Base-by-base conservation (phyloP, 768 basidiomycete species). In the Mrakia gelida region DNA sequence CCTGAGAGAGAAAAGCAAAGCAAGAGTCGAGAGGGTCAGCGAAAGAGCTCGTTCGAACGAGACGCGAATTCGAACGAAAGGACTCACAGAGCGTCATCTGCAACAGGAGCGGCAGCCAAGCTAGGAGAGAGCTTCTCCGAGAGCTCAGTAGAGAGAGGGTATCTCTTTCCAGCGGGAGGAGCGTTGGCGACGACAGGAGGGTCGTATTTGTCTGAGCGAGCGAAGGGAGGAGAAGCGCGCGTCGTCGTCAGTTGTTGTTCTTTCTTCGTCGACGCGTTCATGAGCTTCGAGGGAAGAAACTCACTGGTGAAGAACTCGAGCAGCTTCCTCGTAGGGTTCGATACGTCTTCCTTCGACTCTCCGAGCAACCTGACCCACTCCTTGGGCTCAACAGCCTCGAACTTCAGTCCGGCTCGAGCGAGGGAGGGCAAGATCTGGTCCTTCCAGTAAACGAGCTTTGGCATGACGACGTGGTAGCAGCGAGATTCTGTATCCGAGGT, bases 241-340 rank as follows among this genome's bases (percentile, higher is more conserved):
- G 63, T 38, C 28, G 38, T 65, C 30, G 45, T 45, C 45, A 45
- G 45, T 45, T 45, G 4, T 38, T 38, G 38, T 10, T 10, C 11
- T 45, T 10, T 10, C 11, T 45, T 30, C 54, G 54, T 8, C 21
- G 21, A 71, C 70, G 54, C 54, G 21, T 56, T 23, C 21, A 7
- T n/a, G n/a, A n/a, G 2, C 54, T 23, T 56, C 18, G 32, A 63
- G 30, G 54, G 75, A 30, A 56, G 59, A 61, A 61, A 49, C 74
- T 26, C 41, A 59, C 56, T 65, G 23, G 71, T 49, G 61, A 75
- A 74, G 82, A 80, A 81, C 75, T 79, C 82, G 52, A 87, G 81
- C 71, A 87, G 84, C 81, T 87, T 87, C 80, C 86, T 85, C 1
- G 85, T 85, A 18, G 87, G 87, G 81, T 88, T 88, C 65, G 79